A percentile compares a stretch with the other conserved stretches of the same genome.
Evolutionary conservation across 2,329 filamentous ascomycete species (phyloP).

Genomic region (Claviceps paspali): DNA sequence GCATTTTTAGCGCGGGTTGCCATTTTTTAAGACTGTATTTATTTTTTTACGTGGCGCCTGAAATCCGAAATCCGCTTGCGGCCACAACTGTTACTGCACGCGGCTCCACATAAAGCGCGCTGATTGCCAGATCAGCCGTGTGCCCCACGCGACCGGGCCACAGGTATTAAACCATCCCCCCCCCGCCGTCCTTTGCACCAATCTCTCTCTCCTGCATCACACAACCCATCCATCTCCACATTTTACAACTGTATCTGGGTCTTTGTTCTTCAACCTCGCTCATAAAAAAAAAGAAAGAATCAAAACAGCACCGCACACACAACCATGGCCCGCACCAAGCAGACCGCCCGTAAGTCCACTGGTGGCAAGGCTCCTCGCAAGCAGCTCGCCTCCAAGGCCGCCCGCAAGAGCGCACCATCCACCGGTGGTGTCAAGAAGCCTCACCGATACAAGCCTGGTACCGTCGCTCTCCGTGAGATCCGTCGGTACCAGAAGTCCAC

Average conservation of each 20-base stretch:
- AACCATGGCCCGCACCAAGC: constrained; percentile 50
- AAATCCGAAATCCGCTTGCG: no score
- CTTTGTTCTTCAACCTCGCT: no score
- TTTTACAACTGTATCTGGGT: no score
- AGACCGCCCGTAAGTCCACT: constrained; percentile 60
- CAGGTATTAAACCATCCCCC: constrained; percentile 27
- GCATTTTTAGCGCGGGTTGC: no score
- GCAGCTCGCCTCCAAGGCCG: constrained; percentile 97
- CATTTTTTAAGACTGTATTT: no score
- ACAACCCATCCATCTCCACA: constrained; percentile 14
- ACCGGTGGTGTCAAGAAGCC: constrained; percentile 97
- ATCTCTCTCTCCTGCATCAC: constrained; percentile 27
- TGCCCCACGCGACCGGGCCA: constrained; percentile 13
- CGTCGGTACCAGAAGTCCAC: constrained; percentile 96
- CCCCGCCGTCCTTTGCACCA: constrained; percentile 25
- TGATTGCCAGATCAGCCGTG: constrained; percentile 23
- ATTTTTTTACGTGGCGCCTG: background rate
- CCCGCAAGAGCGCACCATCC: constrained; percentile 93
- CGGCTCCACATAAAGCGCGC: constrained; percentile 5
- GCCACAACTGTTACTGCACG: no score
- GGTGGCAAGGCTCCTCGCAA: constrained; percentile 73
- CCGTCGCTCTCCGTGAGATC: constrained; percentile 96
- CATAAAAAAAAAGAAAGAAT: no score
- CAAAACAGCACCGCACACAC: constrained; percentile 2
- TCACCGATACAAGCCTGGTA: constrained; percentile 80